phyloP scores from a whole-genome alignment of 208 protist species.

The Trichomonas tenax region DNA sequence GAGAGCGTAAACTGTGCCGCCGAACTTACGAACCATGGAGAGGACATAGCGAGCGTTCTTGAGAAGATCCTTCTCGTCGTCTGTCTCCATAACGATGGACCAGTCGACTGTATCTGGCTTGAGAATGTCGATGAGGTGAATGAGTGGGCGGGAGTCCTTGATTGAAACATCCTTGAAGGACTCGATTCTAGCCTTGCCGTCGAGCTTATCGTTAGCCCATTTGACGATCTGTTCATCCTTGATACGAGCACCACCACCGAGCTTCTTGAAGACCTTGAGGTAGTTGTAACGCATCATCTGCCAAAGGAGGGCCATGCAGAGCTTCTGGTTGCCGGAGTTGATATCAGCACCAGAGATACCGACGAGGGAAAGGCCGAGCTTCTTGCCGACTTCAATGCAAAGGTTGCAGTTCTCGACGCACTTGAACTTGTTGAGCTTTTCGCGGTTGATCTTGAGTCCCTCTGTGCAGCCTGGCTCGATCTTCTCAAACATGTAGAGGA shows the following conservation, averaged over 20 bases:
- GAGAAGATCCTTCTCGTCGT: neutral
- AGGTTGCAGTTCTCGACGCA: constrained; percentile 40
- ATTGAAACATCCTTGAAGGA: neutral
- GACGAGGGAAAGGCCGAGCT: constrained; percentile 29
- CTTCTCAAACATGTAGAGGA: constrained; percentile 38
- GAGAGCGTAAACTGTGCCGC: constrained; percentile 40
- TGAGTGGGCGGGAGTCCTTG: neutral
- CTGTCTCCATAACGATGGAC: neutral
- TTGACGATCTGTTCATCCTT: constrained; percentile 39
- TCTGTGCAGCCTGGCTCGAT: constrained; percentile 37
- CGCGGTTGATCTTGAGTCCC: constrained; percentile 33
- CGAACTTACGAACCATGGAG: constrained; percentile 41
- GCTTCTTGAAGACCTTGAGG: constrained; percentile 35
- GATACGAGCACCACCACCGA: constrained; percentile 31
- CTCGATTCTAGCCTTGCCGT: neutral
- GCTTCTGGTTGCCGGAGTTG: constrained; percentile 36
- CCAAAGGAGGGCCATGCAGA: constrained; percentile 36
- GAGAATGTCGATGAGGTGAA: neutral
- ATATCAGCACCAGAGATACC: constrained; percentile 40
- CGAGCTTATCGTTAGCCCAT: constrained; percentile 43
- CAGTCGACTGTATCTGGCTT: constrained; percentile 21
- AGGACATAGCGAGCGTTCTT: constrained; percentile 36
- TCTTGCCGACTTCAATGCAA: constrained; percentile 27
- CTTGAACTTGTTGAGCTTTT: constrained; percentile 43
- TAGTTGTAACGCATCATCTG: constrained; percentile 45